Conservation (phyloP, 2,329 filamentous ascomycete genomes). For the Orbilia quercus region DNA sequence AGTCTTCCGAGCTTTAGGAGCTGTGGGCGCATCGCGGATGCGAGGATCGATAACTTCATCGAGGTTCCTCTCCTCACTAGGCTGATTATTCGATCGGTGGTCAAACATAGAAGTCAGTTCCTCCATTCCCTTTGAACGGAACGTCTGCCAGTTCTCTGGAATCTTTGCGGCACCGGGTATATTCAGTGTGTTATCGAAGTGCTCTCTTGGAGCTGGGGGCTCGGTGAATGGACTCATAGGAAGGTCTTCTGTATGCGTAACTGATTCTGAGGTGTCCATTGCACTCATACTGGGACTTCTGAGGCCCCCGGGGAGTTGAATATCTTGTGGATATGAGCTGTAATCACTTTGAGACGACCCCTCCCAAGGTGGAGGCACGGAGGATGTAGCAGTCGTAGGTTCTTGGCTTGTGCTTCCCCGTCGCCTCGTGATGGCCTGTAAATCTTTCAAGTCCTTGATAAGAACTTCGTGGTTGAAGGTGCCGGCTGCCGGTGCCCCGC, state of each 20-base stretch:
- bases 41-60: slow-evolving; percentile 53
- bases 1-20: slow-evolving; percentile 36
- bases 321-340: slow-evolving; percentile 30
- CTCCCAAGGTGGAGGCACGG: slow-evolving; percentile 30
- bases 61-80: slow-evolving; percentile 25
- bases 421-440: slow-evolving; percentile 49
- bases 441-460: slow-evolving; percentile 48
- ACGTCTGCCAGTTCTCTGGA: slow-evolving; percentile 40
- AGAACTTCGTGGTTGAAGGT: slow-evolving; percentile 47
- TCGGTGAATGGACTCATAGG: slow-evolving; percentile 53
- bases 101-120: slow-evolving; percentile 48
- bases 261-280: slow-evolving; percentile 53
- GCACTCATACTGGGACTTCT: slow-evolving; percentile 48
- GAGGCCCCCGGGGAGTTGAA: slow-evolving; percentile 45
- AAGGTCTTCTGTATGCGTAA: slow-evolving; percentile 46
- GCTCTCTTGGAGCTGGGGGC: slow-evolving; percentile 35
- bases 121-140: slow-evolving; percentile 48
- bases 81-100: not conserved
- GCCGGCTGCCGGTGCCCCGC: slow-evolving; percentile 22
- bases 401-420: slow-evolving; percentile 43
- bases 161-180: slow-evolving; percentile 39
- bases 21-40: slow-evolving; percentile 33
- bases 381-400: slow-evolving; percentile 32
- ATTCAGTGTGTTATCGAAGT: slow-evolving; percentile 39
- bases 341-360: slow-evolving; percentile 48